Percentiles rank a stretch among this genome's conserved stretches.
phyloP scores from a whole-genome alignment of 441 rosid genomes.

The Rhodomyrtus psidioides region DNA sequence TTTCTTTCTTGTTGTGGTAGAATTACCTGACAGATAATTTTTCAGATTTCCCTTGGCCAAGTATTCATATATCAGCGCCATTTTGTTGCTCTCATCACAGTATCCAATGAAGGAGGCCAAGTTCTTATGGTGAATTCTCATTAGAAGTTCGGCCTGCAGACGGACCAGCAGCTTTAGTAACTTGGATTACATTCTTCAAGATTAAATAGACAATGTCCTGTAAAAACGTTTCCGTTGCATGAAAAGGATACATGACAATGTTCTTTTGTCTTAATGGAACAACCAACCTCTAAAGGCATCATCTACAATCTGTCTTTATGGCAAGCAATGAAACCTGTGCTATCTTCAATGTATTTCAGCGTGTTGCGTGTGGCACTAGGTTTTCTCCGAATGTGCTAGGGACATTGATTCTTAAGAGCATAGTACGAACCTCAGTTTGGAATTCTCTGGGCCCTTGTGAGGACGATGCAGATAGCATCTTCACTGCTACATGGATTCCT shows the following conservation, averaged over 20 bases:
- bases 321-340: not conserved
- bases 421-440: slow-evolving; percentile 1
- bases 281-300: not conserved
- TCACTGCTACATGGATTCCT: slow-evolving; percentile 11
- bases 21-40: slow-evolving; percentile 5
- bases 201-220: not conserved
- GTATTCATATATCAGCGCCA: slow-evolving; percentile 7
- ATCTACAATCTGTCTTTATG: not conserved
- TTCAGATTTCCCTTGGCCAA: slow-evolving; percentile 16
- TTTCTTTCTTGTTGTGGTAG: not conserved
- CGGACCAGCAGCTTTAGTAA: not conserved
- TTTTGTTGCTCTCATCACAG: slow-evolving; percentile 1
- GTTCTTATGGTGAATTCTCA: slow-evolving; percentile 15
- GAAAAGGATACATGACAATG: not conserved
- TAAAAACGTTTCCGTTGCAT: not conserved
- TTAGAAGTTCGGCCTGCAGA: slow-evolving; percentile 9
- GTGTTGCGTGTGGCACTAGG: not conserved
- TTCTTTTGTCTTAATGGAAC: not conserved
- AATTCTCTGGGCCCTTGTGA: slow-evolving; percentile 11
- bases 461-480: slow-evolving; percentile 11
- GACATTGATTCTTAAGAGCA: not conserved
- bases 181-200: not conserved
- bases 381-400: not conserved
- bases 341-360: not conserved
- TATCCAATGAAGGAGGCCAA: slow-evolving; percentile 9